A percentile compares a stretch with the other conserved stretches of the same genome.
These are phyloP conservation scores for Phaeosphaeriaceae sp. DNA, from an alignment of 2,329 filamentous ascomycete species.

Conservation along the genomic window DNA sequence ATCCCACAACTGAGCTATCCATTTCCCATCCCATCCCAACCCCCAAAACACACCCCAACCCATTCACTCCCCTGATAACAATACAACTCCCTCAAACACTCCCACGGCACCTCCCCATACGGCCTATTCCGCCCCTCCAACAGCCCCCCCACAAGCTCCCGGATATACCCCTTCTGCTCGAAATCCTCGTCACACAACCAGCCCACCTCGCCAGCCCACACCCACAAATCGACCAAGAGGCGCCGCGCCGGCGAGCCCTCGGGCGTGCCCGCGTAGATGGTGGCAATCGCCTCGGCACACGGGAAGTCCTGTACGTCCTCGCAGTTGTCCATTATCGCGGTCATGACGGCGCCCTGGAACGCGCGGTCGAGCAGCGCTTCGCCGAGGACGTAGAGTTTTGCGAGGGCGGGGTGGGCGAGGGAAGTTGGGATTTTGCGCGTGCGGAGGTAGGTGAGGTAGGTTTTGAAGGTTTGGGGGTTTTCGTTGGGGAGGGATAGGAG, in stretches of 20 bases:
- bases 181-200: too few relatives aligned
- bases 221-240: neutral
- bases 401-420: neutral
- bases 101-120: too few relatives aligned
- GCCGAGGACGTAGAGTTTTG: constrained; percentile 8
- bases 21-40: too few relatives aligned
- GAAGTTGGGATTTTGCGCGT: neutral
- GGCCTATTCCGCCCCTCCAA: too few relatives aligned
- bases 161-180: too few relatives aligned
- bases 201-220: neutral
- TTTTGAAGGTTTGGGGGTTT: neutral
- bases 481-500: neutral
- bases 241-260: neutral
- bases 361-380: constrained; percentile 11
- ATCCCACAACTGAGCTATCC: too few relatives aligned
- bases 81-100: too few relatives aligned
- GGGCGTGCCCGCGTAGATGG: neutral
- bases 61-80: too few relatives aligned
- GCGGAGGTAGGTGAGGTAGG: constrained; percentile 1
- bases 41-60: too few relatives aligned
- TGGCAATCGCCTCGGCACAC: neutral
- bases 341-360: constrained; percentile 8
- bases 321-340: neutral
- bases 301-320: neutral
- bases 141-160: too few relatives aligned